These are phyloP conservation scores for Favolaschia claudopus DNA, from an alignment of 768 basidiomycete genomes.

Conservation along the genomic window DNA sequence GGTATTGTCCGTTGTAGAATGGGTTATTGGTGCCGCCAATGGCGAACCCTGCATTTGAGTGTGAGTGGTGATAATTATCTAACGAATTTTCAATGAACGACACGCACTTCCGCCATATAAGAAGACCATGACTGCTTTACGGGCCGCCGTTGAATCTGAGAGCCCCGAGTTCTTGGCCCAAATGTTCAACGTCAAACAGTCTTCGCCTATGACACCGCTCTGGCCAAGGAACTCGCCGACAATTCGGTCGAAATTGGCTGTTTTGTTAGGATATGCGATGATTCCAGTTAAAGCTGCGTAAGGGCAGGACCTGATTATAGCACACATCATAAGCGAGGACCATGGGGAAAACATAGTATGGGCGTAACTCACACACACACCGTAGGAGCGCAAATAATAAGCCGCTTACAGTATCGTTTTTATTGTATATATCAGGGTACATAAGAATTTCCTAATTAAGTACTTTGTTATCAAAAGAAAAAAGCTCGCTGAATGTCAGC, in stretches of 20 bases:
- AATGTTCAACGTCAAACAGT: conserved; percentile 17
- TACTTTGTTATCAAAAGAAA: too few species aligned
- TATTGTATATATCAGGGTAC: too few species aligned
- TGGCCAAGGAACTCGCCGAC: conserved; percentile 7
- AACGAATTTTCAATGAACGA: not conserved
- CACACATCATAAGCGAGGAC: not conserved
- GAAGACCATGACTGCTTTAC: conserved; percentile 17
- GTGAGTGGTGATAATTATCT: too few species aligned
- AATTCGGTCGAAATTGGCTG: conserved; percentile 11
- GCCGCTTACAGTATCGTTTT: too few species aligned
- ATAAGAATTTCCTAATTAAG: too few species aligned
- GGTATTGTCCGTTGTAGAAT: conserved; percentile 17
- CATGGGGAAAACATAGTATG: too few species aligned
- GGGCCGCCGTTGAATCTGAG: not conserved
- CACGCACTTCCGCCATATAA: conserved; percentile 17
- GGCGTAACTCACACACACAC: too few species aligned
- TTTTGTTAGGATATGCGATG: conserved; percentile 18
- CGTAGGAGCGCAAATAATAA: too few species aligned
- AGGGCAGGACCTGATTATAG: conserved; percentile 7
- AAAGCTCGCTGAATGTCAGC: too few species aligned
- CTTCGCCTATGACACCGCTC: conserved; percentile 10
- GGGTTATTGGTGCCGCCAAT: conserved; percentile 13
- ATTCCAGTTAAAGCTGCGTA: not conserved
- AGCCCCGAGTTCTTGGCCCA: conserved; percentile 3
- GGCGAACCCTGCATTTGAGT: conserved; percentile 5